Percentiles rank a stretch among this genome's conserved stretches.
These are phyloP conservation scores for Cylindrotheca closterium DNA, from an alignment of 108 stramenopile species.

Conservation along the genomic window DNA sequence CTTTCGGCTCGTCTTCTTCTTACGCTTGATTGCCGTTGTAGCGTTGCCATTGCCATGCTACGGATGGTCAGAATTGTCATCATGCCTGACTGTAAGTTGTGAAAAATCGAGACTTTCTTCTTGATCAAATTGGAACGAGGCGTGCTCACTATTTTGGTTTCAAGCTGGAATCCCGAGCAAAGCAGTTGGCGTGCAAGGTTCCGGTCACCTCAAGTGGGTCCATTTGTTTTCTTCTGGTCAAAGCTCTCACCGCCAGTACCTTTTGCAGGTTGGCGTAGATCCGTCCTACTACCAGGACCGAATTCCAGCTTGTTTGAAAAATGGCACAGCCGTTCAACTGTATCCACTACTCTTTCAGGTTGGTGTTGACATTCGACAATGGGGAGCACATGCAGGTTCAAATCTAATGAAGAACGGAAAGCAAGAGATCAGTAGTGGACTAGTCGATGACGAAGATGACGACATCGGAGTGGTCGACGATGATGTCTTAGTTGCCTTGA, in stretches of 20 bases:
- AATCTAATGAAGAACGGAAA: conserved; percentile 34
- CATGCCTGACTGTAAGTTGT: conserved; percentile 34
- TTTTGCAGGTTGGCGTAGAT: conserved; percentile 67
- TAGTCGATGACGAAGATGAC: conserved; percentile 78
- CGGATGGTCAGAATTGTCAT: conserved; percentile 68
- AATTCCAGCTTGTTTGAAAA: conserved; percentile 64
- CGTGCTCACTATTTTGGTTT: no score
- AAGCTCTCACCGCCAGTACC: conserved; percentile 32
- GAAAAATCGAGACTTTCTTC: no score
- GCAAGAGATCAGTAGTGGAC: conserved; percentile 14
- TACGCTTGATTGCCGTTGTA: neutral
- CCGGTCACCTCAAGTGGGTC: conserved; percentile 73
- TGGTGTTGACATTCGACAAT: conserved; percentile 90
- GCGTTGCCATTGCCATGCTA: conserved; percentile 81
- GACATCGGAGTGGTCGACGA: conserved; percentile 67
- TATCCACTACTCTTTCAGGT: conserved; percentile 85
- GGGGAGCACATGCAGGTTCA: conserved; percentile 73
- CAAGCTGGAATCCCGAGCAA: conserved; percentile 15
- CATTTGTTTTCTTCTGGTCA: conserved; percentile 26
- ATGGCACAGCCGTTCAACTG: conserved; percentile 62
- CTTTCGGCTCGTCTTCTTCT: neutral
- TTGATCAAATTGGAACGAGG: no score
- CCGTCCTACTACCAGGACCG: conserved; percentile 57
- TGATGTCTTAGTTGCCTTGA: conserved; percentile 78
- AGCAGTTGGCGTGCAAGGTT: conserved; percentile 50